phyloP scores from a whole-genome alignment of 257 asterid species.

The Rhazya stricta region DNA sequence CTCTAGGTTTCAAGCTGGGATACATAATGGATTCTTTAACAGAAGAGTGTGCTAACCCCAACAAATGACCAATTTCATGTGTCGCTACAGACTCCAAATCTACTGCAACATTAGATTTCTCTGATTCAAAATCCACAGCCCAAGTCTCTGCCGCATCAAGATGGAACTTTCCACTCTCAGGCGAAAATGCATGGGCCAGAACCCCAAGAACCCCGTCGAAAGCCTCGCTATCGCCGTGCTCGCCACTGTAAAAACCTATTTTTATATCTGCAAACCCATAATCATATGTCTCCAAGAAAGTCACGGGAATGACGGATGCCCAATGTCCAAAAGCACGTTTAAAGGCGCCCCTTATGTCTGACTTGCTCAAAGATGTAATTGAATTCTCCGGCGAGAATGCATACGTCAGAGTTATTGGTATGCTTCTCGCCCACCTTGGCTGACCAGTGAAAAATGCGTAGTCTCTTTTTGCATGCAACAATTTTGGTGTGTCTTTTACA shows the following conservation, averaged over 20 bases:
- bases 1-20: slow-evolving; percentile 66
- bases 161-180: slow-evolving; percentile 77
- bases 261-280: slow-evolving; percentile 59
- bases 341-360: slow-evolving; percentile 40
- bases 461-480: slow-evolving; percentile 16
- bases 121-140: slow-evolving; percentile 59
- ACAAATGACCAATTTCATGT: slow-evolving; percentile 81
- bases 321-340: slow-evolving; percentile 58
- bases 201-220: slow-evolving; percentile 81
- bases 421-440: slow-evolving; percentile 57
- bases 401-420: slow-evolving; percentile 64
- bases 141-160: slow-evolving; percentile 90
- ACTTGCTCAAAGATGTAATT: slow-evolving; percentile 24
- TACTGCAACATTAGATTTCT: slow-evolving; percentile 53
- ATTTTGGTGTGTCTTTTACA: slow-evolving; percentile 32
- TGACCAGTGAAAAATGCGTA: slow-evolving; percentile 54
- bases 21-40: slow-evolving; percentile 75
- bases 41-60: slow-evolving; percentile 63
- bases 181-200: slow-evolving; percentile 80
- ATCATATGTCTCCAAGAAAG: slow-evolving; percentile 46
- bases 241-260: slow-evolving; percentile 66
- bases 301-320: slow-evolving; percentile 64
- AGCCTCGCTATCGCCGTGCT: slow-evolving; percentile 86
- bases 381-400: slow-evolving; percentile 43
- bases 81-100: slow-evolving; percentile 93